Conservation (phyloP, 306 rosid genomes). For the Quercus agrifolia region DNA sequence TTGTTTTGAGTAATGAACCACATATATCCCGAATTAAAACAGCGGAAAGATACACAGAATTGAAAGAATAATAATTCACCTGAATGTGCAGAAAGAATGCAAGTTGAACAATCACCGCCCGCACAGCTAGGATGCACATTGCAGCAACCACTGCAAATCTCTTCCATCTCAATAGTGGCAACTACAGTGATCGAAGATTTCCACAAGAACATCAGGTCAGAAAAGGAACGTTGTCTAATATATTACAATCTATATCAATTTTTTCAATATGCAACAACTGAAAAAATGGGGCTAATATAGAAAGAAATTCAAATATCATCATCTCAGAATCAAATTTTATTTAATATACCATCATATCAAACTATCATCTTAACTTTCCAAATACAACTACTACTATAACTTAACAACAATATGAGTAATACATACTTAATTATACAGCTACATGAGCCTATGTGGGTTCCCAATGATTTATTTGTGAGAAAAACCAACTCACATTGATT, state of each 20-base stretch:
- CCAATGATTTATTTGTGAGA: neutral
- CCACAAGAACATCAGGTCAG: slow-evolving; percentile 10
- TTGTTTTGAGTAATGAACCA: neutral
- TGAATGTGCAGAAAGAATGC: slow-evolving; percentile 96
- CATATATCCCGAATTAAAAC: neutral
- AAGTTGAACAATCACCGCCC: slow-evolving; percentile 94
- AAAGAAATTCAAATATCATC: neutral
- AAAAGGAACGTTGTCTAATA: neutral
- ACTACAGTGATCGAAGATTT: slow-evolving; percentile 33
- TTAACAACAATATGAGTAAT: neutral
- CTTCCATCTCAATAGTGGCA: slow-evolving; percentile 94
- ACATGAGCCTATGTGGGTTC: neutral
- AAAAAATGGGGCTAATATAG: neutral
- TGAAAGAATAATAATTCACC: slow-evolving; percentile 35
- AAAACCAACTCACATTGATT: slow-evolving; percentile 66
- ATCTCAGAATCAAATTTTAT: neutral
- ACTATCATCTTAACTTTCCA: neutral
- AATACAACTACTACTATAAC: neutral
- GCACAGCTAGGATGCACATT: slow-evolving; percentile 90
- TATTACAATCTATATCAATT: neutral
- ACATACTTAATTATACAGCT: neutral
- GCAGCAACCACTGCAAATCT: slow-evolving; percentile 90
- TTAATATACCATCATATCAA: neutral
- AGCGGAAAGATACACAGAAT: neutral
- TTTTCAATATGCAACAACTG: neutral